Percentiles rank a stretch among this genome's conserved stretches.
Evolutionary conservation across 176 grass and related monocot genomes (phyloP).

Genomic region (Musa acuminata): DNA sequence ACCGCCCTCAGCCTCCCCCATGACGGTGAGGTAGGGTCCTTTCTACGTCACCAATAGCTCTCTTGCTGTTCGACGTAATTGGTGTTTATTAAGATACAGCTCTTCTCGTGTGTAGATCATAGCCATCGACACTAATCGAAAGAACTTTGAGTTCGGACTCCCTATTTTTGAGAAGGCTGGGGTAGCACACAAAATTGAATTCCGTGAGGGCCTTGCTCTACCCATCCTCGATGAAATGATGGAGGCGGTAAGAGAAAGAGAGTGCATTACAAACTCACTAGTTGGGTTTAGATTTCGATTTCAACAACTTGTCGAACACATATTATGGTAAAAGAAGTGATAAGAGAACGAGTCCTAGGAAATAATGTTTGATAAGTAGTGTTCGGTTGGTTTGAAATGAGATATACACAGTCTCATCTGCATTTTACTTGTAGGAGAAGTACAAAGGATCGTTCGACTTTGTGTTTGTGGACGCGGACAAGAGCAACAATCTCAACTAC

Average conservation of each 20-base stretch:
- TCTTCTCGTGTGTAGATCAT: constrained; percentile 19
- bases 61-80: too few species aligned
- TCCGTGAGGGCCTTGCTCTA: constrained; percentile 33
- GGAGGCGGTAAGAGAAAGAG: constrained; percentile 20
- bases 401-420: too few species aligned
- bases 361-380: too few species aligned
- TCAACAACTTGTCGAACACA: too few species aligned
- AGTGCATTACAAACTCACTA: too few species aligned
- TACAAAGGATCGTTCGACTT: constrained; percentile 50
- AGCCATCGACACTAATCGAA: constrained; percentile 32
- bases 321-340: too few species aligned
- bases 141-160: constrained; percentile 34
- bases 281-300: too few species aligned
- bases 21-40: constrained; percentile 40
- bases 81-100: background rate
- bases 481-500: constrained; percentile 40
- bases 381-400: too few species aligned
- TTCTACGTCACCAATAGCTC: too few species aligned
- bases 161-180: constrained; percentile 68
- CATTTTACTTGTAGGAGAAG: constrained; percentile 16
- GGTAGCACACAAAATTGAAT: constrained; percentile 63
- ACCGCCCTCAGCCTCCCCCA: constrained; percentile 61
- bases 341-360: too few species aligned
- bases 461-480: constrained; percentile 67
- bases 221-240: constrained; percentile 37